Evolutionary conservation across 108 stramenopile species (phyloP).

Genomic region (Pseudonitzschia multistriata): DNA sequence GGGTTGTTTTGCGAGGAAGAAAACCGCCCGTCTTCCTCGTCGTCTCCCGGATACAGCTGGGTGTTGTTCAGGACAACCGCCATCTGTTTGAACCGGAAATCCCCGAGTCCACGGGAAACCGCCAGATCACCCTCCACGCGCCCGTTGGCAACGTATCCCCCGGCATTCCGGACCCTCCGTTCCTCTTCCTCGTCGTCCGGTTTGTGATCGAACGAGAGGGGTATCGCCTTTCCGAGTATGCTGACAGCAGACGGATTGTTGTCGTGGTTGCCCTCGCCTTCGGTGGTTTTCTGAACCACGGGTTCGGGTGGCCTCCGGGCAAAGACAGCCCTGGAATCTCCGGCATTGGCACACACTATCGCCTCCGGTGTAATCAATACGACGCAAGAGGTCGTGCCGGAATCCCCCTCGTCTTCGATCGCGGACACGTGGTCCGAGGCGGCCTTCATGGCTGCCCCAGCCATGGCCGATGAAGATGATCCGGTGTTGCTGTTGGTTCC

Average conservation of each 20-base stretch:
- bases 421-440: constrained; percentile 7
- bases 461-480: constrained; percentile 6
- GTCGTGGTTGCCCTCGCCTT: constrained; percentile 12
- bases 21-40: background rate
- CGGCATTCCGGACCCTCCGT: constrained; percentile 58
- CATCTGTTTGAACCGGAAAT: constrained; percentile 76
- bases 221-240: constrained; percentile 75
- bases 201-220: constrained; percentile 94
- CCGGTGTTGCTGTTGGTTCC: background rate
- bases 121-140: constrained; percentile 97
- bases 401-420: constrained; percentile 22
- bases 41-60: background rate
- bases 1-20: background rate
- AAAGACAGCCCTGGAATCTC: constrained; percentile 83
- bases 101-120: constrained; percentile 90
- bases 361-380: constrained; percentile 82
- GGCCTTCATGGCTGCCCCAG: background rate
- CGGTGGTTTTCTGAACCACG: background rate
- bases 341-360: constrained; percentile 94
- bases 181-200: constrained; percentile 77
- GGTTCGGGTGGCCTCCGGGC: constrained; percentile 9
- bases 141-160: constrained; percentile 77
- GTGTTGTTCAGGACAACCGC: constrained; percentile 25
- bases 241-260: constrained; percentile 74
- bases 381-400: constrained; percentile 87